phyloP scores from a whole-genome alignment of 306 rosid species.

The Citrullus mucosospermus region DNA sequence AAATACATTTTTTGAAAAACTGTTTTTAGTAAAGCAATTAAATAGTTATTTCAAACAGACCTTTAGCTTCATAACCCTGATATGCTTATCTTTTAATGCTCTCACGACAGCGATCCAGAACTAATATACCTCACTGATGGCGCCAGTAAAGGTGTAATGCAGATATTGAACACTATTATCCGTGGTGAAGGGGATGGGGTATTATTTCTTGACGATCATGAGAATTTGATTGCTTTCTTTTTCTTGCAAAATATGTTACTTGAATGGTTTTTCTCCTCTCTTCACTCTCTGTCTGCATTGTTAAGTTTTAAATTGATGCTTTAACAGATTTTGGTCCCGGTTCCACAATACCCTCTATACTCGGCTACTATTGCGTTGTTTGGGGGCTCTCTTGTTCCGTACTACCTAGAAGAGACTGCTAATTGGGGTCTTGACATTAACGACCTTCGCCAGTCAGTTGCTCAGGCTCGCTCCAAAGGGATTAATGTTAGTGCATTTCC shows the following conservation, averaged over 20 bases:
- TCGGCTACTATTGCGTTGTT: conserved; percentile 77
- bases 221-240: not conserved
- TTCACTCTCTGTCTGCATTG: conserved; percentile 5
- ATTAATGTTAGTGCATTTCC: conserved; percentile 48
- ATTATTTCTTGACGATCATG: conserved; percentile 13
- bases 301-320: conserved; percentile 2
- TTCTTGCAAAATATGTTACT: not conserved
- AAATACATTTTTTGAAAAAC: too few relatives aligned
- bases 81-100: conserved; percentile 13
- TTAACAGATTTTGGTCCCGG: conserved; percentile 87
- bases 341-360: conserved; percentile 97
- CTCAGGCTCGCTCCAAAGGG: conserved; percentile 73
- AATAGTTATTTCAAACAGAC: not conserved
- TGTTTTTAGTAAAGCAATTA: too few relatives aligned
- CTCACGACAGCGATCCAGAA: conserved; percentile 75
- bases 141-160: conserved; percentile 99
- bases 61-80: not conserved
- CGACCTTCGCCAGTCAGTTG: conserved; percentile 58
- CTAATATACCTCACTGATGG: conserved; percentile 95
- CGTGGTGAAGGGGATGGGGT: conserved; percentile 89
- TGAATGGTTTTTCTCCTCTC: not conserved
- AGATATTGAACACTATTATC: conserved; percentile 76
- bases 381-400: conserved; percentile 96
- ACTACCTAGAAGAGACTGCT: conserved; percentile 95
- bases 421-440: conserved; percentile 92